Conservation (phyloP, 768 basidiomycete genomes). For the Pulveroboletus sp. region DNA sequence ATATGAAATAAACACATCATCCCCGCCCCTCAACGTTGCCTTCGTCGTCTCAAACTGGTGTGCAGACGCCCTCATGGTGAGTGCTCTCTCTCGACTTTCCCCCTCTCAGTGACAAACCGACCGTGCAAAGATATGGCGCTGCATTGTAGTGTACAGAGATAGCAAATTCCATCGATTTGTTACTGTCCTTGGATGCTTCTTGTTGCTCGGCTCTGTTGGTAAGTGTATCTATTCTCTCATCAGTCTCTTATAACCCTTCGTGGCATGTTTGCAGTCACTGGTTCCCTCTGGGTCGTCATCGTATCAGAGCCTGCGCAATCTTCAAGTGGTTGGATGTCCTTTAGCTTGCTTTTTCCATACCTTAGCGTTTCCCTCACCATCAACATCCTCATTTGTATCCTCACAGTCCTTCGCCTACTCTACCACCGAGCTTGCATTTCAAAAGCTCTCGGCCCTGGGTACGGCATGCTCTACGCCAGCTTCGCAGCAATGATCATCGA, state of each 20-base stretch:
- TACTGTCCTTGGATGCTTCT: constrained; percentile 11
- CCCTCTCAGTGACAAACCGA: background rate
- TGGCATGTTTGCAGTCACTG: constrained; percentile 18
- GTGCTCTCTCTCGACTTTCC: background rate
- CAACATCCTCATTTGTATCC: constrained; percentile 30
- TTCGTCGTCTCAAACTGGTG: constrained; percentile 32
- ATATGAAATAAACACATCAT: constrained; percentile 24
- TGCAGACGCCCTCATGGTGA: constrained; percentile 30
- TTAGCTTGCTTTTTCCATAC: constrained; percentile 31
- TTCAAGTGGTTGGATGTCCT: constrained; percentile 27
- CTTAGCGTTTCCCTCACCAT: constrained; percentile 31
- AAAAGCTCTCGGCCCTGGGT: constrained; percentile 24
- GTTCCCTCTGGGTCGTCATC: constrained; percentile 28
- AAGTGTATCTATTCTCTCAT: background rate
- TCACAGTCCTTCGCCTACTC: constrained; percentile 32
- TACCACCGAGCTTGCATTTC: constrained; percentile 26
- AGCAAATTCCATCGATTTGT: constrained; percentile 20
- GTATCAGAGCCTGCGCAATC: constrained; percentile 23
- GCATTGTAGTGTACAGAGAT: constrained; percentile 30
- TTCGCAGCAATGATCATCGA: constrained; percentile 35
- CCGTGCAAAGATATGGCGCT: constrained; percentile 28
- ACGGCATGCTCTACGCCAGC: constrained; percentile 28
- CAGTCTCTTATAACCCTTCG: background rate
- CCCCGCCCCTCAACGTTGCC: constrained; percentile 25
- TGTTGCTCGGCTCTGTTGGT: constrained; percentile 27